Percentiles rank a stretch among this genome's conserved stretches.
These are phyloP conservation scores for Hansenula sp. DNA, from an alignment of 1,139 yeast species.

Conservation along the genomic window DNA sequence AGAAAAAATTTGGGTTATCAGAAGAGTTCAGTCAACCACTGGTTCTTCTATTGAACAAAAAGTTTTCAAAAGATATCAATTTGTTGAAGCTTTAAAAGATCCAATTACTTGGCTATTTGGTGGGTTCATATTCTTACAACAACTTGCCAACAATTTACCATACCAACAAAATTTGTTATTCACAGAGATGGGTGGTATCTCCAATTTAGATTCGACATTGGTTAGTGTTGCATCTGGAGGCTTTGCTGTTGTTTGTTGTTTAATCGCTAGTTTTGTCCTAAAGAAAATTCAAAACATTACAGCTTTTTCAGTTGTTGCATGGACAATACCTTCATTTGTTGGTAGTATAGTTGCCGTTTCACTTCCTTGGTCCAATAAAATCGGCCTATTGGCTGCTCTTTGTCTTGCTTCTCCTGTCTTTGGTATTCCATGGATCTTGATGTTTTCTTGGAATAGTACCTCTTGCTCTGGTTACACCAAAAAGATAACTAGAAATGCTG, in stretches of 20 bases:
- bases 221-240: slow-evolving; percentile 51
- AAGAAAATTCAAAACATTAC: slow-evolving; percentile 21
- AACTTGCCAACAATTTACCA: slow-evolving; percentile 43
- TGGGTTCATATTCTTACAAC: slow-evolving; percentile 34
- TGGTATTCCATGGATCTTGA: slow-evolving; percentile 39
- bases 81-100: slow-evolving; percentile 40
- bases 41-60: slow-evolving; percentile 42
- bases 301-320: slow-evolving; percentile 33
- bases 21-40: slow-evolving; percentile 38
- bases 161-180: slow-evolving; percentile 43
- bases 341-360: slow-evolving; percentile 42
- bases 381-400: slow-evolving; percentile 39
- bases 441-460: slow-evolving; percentile 34
- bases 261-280: slow-evolving; percentile 26
- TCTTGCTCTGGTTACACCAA: slow-evolving; percentile 38
- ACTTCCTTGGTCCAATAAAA: slow-evolving; percentile 35
- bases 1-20: slow-evolving; percentile 41
- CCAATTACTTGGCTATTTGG: slow-evolving; percentile 43
- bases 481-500: slow-evolving; percentile 34
- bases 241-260: slow-evolving; percentile 32
- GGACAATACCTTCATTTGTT: slow-evolving; percentile 38
- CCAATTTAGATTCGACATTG: slow-evolving; percentile 41
- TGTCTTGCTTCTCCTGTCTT: slow-evolving; percentile 35
- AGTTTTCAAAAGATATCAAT: slow-evolving; percentile 37
- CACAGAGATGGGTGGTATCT: slow-evolving; percentile 36